Evolutionary conservation across 305 asterid genomes (phyloP).

Genomic region (Fraxinus sp.): DNA sequence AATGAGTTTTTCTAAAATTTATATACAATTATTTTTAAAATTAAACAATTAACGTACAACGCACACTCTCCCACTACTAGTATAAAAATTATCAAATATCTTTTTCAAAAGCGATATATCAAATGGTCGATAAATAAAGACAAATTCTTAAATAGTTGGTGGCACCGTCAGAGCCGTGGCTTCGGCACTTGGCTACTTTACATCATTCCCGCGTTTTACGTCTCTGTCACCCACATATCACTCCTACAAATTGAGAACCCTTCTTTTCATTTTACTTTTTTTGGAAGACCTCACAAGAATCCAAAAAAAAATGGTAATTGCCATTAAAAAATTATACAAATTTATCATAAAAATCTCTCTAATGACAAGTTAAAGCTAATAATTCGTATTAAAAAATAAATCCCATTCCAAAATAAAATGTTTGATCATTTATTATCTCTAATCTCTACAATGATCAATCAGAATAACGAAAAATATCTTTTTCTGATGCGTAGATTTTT

Average conservation of each 20-base stretch:
- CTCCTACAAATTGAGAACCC: neutral
- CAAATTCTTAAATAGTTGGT: neutral
- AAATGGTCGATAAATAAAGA: neutral
- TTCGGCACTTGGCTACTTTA: neutral
- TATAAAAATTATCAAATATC: no score
- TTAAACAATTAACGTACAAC: no score
- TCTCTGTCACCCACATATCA: slow-evolving; percentile 9
- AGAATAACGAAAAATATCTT: no score
- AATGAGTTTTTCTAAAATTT: no score
- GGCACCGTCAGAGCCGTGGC: neutral
- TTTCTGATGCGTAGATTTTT: no score
- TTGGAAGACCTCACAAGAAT: neutral
- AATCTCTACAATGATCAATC: no score
- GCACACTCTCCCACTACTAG: no score
- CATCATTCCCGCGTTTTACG: slow-evolving; percentile 20
- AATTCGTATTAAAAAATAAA: no score
- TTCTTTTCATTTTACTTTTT: neutral
- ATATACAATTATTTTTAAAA: no score
- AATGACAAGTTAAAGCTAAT: neutral
- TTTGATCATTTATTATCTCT: no score
- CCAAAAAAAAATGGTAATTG: neutral
- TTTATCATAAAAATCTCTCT: neutral
- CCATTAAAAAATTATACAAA: neutral
- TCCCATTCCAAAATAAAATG: neutral
- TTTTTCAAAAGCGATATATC: neutral